Percentiles rank a stretch among this genome's conserved stretches.
Conservation (phyloP, 78 protist species). For the Dictyostelium brefeldianum region DNA sequence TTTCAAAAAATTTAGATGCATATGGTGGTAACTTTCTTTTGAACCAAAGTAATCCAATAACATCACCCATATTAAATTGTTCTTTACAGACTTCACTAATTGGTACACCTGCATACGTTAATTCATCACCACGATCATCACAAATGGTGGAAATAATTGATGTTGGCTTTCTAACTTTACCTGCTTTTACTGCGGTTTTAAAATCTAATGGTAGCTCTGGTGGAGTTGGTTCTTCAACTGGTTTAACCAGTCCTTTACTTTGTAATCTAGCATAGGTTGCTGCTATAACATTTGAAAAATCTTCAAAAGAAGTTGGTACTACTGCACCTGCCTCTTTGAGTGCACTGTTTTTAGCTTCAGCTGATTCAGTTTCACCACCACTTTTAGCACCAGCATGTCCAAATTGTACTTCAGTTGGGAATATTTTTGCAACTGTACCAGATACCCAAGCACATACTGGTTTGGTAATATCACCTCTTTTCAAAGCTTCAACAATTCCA, state of each 20-base stretch:
- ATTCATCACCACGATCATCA: conserved; percentile 98
- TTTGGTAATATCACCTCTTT: conserved; percentile 91
- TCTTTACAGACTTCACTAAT: conserved; percentile 85
- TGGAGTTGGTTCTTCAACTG: conserved; percentile 88
- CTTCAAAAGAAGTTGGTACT: conserved; percentile 95
- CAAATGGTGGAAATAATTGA: conserved; percentile 92
- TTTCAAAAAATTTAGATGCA: conserved; percentile 94
- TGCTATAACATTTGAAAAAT: conserved; percentile 82
- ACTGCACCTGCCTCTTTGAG: conserved; percentile 91
- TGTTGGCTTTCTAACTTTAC: conserved; percentile 95
- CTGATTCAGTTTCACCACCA: conserved; percentile 83
- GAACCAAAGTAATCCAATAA: conserved; percentile 95
- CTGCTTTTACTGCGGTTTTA: conserved; percentile 90
- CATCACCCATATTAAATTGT: conserved; percentile 92
- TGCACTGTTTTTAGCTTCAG: conserved; percentile 93
- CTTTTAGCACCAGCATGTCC: conserved; percentile 97
- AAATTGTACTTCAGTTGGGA: conserved; percentile 91
- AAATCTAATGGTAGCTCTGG: conserved; percentile 94
- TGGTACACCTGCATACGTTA: conserved; percentile 92
- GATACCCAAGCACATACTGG: conserved; percentile 96
- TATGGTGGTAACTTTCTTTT: conserved; percentile 90
- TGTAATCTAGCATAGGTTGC: conserved; percentile 67
- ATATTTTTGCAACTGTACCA: conserved; percentile 94
- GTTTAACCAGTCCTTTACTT: conserved; percentile 66
- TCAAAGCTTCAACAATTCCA: conserved; percentile 89